Conservation (phyloP, 2,329 filamentous ascomycete genomes). For the Epicoccum sorghinum region DNA sequence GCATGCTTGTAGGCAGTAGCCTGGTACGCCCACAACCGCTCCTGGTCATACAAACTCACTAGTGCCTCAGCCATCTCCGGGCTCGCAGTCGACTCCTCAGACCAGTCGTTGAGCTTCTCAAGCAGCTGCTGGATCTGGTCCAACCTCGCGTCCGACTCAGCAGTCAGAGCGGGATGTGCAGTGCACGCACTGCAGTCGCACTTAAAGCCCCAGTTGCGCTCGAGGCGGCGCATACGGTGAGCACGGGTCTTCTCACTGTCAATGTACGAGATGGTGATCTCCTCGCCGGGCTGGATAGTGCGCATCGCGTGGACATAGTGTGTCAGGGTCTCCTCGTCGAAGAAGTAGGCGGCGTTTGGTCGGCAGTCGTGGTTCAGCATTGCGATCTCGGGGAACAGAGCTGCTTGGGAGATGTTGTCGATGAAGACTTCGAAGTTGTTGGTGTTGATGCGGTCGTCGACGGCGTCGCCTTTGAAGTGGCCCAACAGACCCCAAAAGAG, state of each 20-base stretch:
- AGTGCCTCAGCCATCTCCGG: conserved; percentile 44
- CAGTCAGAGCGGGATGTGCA: conserved; percentile 30
- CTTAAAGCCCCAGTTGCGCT: conserved; percentile 48
- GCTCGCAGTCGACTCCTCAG: conserved; percentile 27
- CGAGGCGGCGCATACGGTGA: conserved; percentile 40
- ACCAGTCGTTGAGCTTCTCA: conserved; percentile 39
- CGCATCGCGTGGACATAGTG: conserved; percentile 50
- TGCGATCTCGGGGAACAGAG: conserved; percentile 42
- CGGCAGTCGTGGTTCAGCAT: conserved; percentile 48
- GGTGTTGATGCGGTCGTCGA: conserved; percentile 44
- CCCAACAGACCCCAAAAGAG: conserved; percentile 41
- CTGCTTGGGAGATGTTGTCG: conserved; percentile 31
- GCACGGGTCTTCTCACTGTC: conserved; percentile 43
- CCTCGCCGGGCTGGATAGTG: conserved; percentile 48
- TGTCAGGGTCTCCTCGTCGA: conserved; percentile 46
- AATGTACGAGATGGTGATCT: conserved; percentile 53
- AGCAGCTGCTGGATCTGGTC: conserved; percentile 41
- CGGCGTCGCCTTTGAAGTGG: conserved; percentile 38
- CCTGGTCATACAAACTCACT: conserved; percentile 45
- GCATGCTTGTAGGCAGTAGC: conserved; percentile 49
- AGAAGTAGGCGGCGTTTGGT: conserved; percentile 51
- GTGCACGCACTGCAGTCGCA: conserved; percentile 49
- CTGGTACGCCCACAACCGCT: conserved; percentile 46
- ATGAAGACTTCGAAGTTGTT: conserved; percentile 44
- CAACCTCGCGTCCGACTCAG: conserved; percentile 45